Conservation (phyloP, 805 yeast species). For the Ogataea wickerhamii region DNA sequence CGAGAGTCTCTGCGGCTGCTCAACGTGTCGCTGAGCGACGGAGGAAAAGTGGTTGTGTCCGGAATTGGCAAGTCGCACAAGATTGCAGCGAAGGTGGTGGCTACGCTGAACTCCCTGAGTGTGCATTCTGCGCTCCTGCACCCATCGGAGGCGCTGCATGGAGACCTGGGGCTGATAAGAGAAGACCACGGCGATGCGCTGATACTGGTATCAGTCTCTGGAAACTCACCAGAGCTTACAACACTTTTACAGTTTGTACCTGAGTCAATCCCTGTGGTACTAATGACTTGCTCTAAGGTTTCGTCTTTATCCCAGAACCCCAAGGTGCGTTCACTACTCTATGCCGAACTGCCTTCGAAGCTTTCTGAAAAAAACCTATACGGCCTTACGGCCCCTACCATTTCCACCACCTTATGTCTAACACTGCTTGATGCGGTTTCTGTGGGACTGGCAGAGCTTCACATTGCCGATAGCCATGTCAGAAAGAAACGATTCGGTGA, state of each 20-base stretch:
- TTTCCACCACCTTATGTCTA: constrained; percentile 73
- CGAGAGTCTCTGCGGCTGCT: constrained; percentile 41
- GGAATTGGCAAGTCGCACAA: constrained; percentile 87
- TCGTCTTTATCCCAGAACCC: constrained; percentile 52
- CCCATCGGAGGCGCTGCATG: constrained; percentile 87
- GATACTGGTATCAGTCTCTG: constrained; percentile 72
- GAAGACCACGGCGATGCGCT: constrained; percentile 53
- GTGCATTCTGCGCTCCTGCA: constrained; percentile 66
- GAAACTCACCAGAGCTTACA: constrained; percentile 75
- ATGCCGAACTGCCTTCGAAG: constrained; percentile 57
- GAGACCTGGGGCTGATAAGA: constrained; percentile 74
- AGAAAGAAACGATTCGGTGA: constrained; percentile 59
- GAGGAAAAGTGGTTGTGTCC: constrained; percentile 70
- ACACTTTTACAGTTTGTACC: constrained; percentile 57
- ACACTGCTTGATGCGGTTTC: constrained; percentile 77
- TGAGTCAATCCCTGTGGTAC: constrained; percentile 46
- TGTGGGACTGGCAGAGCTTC: constrained; percentile 66
- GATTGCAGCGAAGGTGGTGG: constrained; percentile 73
- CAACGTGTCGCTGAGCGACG: constrained; percentile 38
- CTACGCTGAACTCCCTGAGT: constrained; percentile 78
- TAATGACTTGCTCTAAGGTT: constrained; percentile 60
- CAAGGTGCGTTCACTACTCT: constrained; percentile 49
- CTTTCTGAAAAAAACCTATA: constrained; percentile 60
- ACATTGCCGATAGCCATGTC: constrained; percentile 50
- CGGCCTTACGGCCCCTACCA: constrained; percentile 86